Evolutionary conservation across 1,139 yeast genomes (phyloP).

Genomic region (Geotrichum fermentans): DNA sequence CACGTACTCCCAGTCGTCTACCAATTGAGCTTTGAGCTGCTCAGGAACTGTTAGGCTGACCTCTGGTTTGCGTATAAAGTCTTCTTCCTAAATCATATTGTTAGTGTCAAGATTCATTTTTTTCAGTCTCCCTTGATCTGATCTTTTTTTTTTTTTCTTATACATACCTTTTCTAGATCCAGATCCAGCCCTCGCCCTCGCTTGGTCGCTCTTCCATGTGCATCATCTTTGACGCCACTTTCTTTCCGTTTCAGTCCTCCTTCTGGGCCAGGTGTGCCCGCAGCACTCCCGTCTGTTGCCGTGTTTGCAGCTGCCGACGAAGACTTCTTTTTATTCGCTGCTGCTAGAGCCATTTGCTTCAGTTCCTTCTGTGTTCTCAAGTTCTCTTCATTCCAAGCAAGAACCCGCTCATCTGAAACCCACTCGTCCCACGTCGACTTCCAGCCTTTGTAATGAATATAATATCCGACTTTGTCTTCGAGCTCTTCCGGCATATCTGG

Average conservation of each 20-base stretch:
- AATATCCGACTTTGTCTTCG: conserved; percentile 46
- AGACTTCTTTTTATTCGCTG: conserved; percentile 28
- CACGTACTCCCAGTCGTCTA: conserved; percentile 89
- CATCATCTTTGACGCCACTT: conserved; percentile 12
- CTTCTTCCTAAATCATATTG: conserved; percentile 37
- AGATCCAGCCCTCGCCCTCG: conserved; percentile 43
- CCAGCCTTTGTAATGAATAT: conserved; percentile 93
- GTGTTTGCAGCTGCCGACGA: conserved; percentile 1
- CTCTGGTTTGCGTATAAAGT: conserved; percentile 45
- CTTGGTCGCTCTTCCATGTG: conserved; percentile 19
- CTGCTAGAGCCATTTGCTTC: conserved; percentile 46
- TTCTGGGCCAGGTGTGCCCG: conserved; percentile 1
- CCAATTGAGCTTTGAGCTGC: conserved; percentile 61
- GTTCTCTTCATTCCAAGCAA: conserved; percentile 68
- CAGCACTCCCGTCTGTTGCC: background rate
- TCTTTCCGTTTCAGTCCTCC: conserved; percentile 1
- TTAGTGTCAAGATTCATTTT: no score
- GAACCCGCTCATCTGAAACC: conserved; percentile 68
- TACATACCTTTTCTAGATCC: conserved; percentile 27
- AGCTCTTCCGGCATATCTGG: conserved; percentile 48
- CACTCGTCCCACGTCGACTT: conserved; percentile 95
- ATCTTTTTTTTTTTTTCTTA: no score
- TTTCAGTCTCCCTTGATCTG: no score
- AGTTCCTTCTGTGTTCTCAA: conserved; percentile 59
- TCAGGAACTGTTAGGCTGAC: conserved; percentile 57